These are phyloP conservation scores for Digitaria exilis DNA, from an alignment of 202 grass and related monocot species.

Conservation along the genomic window DNA sequence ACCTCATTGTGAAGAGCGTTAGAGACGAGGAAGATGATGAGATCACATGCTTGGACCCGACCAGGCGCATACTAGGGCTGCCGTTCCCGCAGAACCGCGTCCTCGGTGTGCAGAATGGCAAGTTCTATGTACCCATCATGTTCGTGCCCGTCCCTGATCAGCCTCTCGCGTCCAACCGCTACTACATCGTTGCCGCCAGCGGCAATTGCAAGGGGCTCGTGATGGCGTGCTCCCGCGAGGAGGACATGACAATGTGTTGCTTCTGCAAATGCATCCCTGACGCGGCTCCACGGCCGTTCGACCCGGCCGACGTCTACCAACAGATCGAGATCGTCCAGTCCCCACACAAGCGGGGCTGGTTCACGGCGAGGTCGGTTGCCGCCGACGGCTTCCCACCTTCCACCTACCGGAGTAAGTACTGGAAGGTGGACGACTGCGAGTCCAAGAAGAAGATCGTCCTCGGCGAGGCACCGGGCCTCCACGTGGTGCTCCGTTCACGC, in stretches of 20 bases:
- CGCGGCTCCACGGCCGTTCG: conserved; percentile 47
- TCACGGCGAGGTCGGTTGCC: conserved; percentile 59
- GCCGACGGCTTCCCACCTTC: conserved; percentile 49
- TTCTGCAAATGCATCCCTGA: conserved; percentile 43
- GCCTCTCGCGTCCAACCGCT: conserved; percentile 57
- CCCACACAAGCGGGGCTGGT: neutral
- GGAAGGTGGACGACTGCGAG: conserved; percentile 52
- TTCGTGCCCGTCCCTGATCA: conserved; percentile 44
- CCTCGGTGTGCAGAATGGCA: neutral
- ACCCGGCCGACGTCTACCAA: conserved; percentile 65
- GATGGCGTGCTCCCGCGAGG: conserved; percentile 52
- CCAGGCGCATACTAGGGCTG: conserved; percentile 26
- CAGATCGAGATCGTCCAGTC: conserved; percentile 53
- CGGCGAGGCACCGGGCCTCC: conserved; percentile 49
- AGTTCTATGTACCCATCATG: neutral
- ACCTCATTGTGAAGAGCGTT: conserved; percentile 52
- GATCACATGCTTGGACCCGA: conserved; percentile 20
- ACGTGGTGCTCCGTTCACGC: conserved; percentile 40
- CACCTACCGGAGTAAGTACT: conserved; percentile 56
- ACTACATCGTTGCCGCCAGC: conserved; percentile 53
- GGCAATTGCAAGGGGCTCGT: conserved; percentile 56
- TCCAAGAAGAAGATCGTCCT: conserved; percentile 43
- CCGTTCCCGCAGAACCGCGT: conserved; percentile 31
- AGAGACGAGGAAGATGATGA: neutral
- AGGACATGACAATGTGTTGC: conserved; percentile 50